phyloP scores from a whole-genome alignment of 257 asterid genomes.

The Nicotiana tabacum region DNA sequence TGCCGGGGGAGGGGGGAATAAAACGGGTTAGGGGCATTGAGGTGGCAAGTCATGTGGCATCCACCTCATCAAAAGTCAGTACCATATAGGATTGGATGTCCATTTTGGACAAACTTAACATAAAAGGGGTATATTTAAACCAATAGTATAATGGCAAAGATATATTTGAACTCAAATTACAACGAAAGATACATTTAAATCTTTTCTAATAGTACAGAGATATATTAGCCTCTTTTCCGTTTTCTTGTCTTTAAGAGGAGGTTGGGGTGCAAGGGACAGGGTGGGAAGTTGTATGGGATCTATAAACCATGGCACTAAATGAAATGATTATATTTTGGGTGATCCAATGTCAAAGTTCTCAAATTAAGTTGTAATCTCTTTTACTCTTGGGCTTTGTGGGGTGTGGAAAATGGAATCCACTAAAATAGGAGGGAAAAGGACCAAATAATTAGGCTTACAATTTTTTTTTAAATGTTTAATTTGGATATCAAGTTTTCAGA shows the following conservation, averaged over 20 bases:
- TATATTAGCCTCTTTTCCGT: background rate
- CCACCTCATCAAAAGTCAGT: too few relatives aligned
- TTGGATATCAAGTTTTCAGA: background rate
- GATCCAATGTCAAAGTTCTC: background rate
- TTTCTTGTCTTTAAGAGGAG: background rate
- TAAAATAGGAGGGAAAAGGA: background rate
- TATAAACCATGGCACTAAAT: background rate
- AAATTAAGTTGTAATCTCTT: background rate
- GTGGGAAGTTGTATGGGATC: background rate
- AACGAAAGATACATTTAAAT: too few relatives aligned
- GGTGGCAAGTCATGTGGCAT: too few relatives aligned
- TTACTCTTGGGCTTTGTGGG: background rate
- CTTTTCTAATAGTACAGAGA: too few relatives aligned
- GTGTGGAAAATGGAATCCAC: background rate
- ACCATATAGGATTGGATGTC: too few relatives aligned
- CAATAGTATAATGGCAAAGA: too few relatives aligned
- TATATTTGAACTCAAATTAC: too few relatives aligned
- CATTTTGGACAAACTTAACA: too few relatives aligned
- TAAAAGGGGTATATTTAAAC: too few relatives aligned
- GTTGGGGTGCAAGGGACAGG: background rate
- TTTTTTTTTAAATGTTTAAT: background rate
- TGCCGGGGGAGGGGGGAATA: too few relatives aligned
- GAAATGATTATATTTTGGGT: background rate
- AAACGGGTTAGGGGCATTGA: too few relatives aligned
- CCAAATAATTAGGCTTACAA: background rate